Evolutionary conservation across 225 moss, liverwort and hornwort genomes (phyloP).

Genomic region (Thuidium tamariscinum): DNA sequence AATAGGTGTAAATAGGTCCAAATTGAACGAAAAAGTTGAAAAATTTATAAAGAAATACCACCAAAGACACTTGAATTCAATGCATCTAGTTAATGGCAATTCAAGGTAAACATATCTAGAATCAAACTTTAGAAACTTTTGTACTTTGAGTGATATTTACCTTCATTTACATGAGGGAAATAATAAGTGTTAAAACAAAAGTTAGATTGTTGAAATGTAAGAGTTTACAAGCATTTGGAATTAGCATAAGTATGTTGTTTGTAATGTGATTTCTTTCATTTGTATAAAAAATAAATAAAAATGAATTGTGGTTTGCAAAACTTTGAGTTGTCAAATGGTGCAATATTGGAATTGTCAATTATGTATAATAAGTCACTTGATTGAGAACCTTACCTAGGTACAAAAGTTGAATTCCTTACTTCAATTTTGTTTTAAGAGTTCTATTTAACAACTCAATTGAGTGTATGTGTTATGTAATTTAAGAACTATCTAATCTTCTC

Average conservation of each 20-base stretch:
- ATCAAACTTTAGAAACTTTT: background rate
- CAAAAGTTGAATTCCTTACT: background rate
- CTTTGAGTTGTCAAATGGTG: background rate
- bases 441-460: background rate
- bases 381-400: background rate
- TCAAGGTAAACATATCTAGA: no score
- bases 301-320: no score
- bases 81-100: no score
- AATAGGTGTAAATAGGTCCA: no score
- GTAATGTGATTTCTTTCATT: background rate
- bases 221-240: background rate
- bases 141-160: background rate
- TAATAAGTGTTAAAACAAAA: background rate
- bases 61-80: no score
- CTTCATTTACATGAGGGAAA: background rate
- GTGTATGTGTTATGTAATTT: background rate
- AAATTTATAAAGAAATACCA: no score
- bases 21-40: no score
- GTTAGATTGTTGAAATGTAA: background rate
- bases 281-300: fast-evolving
- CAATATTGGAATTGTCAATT: background rate
- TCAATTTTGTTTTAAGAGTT: background rate
- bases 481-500: background rate
- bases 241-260: no score
- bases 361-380: background rate